These are phyloP conservation scores for Exophiala sp. DNA, from an alignment of 2,329 filamentous ascomycete species.

Conservation along the genomic window DNA sequence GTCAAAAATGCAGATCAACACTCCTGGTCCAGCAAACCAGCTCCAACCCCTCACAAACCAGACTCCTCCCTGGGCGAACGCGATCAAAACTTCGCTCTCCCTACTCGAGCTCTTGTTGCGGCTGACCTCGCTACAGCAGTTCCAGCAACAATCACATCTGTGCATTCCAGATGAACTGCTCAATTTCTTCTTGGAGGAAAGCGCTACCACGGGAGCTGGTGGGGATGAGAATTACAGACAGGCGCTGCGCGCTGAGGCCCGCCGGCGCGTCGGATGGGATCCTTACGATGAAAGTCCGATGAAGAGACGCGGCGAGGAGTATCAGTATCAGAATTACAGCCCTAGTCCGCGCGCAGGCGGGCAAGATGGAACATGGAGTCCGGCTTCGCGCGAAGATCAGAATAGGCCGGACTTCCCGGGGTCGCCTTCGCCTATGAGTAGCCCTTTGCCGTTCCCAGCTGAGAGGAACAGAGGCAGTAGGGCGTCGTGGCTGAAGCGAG, in stretches of 20 bases:
- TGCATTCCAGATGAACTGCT: slow-evolving; percentile 84
- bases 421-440: slow-evolving; percentile 26
- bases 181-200: slow-evolving; percentile 77
- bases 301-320: slow-evolving; percentile 64
- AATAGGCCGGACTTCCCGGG: slow-evolving; percentile 30
- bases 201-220: slow-evolving; percentile 63
- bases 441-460: slow-evolving; percentile 23
- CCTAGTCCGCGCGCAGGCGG: slow-evolving; percentile 13
- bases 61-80: slow-evolving; percentile 39
- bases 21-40: slow-evolving; percentile 25
- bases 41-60: slow-evolving; percentile 19
- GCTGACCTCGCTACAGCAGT: slow-evolving; percentile 82
- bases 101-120: slow-evolving; percentile 86
- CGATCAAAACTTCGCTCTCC: slow-evolving; percentile 67
- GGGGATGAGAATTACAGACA: slow-evolving; percentile 60
- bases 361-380: slow-evolving; percentile 7
- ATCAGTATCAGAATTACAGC: slow-evolving; percentile 48
- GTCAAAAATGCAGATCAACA: slow-evolving; percentile 45
- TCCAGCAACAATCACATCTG: slow-evolving; percentile 85
- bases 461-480: slow-evolving; percentile 22
- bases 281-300: slow-evolving; percentile 69
- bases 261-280: slow-evolving; percentile 64
- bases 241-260: slow-evolving; percentile 57
- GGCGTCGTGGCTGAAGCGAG: slow-evolving; percentile 21
- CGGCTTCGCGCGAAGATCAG: background rate